phyloP scores from a whole-genome alignment of 169 alveolate species.

The Cryptosporidium sp. region DNA sequence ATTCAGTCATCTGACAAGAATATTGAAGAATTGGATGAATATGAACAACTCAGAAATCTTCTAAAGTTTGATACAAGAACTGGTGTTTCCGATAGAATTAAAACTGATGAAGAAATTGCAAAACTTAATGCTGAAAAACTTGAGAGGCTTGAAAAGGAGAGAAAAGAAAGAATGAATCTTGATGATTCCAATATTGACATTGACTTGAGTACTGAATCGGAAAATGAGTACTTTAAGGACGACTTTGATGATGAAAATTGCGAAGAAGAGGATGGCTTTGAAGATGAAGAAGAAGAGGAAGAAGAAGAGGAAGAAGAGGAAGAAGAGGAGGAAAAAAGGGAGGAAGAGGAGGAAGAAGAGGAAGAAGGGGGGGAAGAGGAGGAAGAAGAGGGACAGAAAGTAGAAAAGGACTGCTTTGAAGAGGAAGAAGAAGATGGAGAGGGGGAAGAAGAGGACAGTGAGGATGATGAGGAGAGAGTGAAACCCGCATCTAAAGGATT shows the following conservation, averaged over 20 bases:
- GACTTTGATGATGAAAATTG: not conserved
- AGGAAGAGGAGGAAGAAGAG: not conserved
- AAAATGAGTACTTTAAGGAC: not conserved
- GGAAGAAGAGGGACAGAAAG: not conserved
- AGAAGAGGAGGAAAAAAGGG: not conserved
- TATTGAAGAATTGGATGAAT: slow-evolving; percentile 28
- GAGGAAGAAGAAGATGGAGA: not conserved
- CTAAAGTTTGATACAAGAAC: slow-evolving; percentile 60
- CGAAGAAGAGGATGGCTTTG: not conserved
- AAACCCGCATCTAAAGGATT: not conserved
- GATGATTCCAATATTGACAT: not conserved
- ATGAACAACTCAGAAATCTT: slow-evolving; percentile 43
- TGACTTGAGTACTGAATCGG: not conserved
- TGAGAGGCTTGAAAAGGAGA: slow-evolving; percentile 42
- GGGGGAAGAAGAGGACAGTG: not conserved
- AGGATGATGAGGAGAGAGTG: not conserved
- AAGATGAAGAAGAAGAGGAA: not conserved
- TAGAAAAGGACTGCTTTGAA: not conserved
- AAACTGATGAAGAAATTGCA: slow-evolving; percentile 71
- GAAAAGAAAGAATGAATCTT: slow-evolving; percentile 42
- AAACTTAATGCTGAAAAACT: slow-evolving; percentile 41
- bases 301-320: not conserved
- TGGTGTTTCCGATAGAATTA: slow-evolving; percentile 62
- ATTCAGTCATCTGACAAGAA: not conserved
- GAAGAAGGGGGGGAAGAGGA: not conserved